phyloP scores from a whole-genome alignment of 75 land plant species.

The Sequoiadendron giganteum region DNA sequence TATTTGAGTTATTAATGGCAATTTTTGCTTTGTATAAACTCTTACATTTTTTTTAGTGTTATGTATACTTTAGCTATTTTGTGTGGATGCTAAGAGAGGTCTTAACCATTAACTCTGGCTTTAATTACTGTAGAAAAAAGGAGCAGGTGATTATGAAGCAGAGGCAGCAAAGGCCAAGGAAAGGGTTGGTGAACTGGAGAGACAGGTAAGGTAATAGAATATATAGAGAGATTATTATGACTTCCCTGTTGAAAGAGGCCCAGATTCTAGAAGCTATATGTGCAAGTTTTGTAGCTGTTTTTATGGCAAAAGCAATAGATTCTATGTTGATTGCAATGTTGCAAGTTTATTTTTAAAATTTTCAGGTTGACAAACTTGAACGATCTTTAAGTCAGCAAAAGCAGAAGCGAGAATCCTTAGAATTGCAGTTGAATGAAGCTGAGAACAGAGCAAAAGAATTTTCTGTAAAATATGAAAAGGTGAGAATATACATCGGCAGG shows the following conservation, averaged over 20 bases:
- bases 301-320: not conserved
- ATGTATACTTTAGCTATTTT: not conserved
- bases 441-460: slow-evolving; percentile 32
- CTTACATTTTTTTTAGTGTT: not conserved
- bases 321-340: not conserved
- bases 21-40: not conserved
- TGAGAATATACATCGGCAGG: slow-evolving; percentile 11
- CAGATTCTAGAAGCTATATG: not conserved
- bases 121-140: slow-evolving; percentile 29
- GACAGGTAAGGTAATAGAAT: slow-evolving; percentile 25
- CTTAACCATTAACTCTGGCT: not conserved
- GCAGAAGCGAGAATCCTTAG: slow-evolving; percentile 21
- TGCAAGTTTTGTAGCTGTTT: not conserved
- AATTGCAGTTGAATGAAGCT: slow-evolving; percentile 28
- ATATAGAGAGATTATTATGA: not conserved
- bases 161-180: slow-evolving; percentile 42
- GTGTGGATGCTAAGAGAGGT: not conserved
- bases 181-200: slow-evolving; percentile 46
- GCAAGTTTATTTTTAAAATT: not conserved
- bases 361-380: slow-evolving; percentile 37
- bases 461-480: slow-evolving; percentile 29
- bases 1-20: not conserved
- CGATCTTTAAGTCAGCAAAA: slow-evolving; percentile 23
- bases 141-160: slow-evolving; percentile 33
- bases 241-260: not conserved